Base-by-base conservation (phyloP, 2,329 filamentous ascomycete species). In the Aureobasidium sp. region DNA sequence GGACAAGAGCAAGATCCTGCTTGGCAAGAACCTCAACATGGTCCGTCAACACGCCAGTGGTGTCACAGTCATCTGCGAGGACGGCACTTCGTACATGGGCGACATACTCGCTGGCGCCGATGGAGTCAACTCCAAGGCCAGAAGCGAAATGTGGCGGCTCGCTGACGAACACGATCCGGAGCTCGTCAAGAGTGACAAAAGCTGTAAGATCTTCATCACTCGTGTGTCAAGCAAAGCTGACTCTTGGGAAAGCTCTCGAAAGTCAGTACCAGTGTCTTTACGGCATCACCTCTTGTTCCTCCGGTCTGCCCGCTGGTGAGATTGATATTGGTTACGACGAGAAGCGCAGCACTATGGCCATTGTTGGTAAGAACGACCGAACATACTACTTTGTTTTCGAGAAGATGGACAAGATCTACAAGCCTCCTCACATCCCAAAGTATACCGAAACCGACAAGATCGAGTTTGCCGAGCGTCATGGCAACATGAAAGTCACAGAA, bases 381-480 rank as follows among this genome's bases (percentile, higher is more conserved):
- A 60, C 72, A 0, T 77, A 73, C 65, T 75, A 72, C 70, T 75
- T 75, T 50, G 60, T 73, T 13, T 73, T 73, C 31, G 64, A 68
- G 25, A 68, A 68, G 50, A 61, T 72, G 1, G 64, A 68, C 1
- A 65, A 72, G 35, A 60, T 66, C 3, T 69, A 66, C 19, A 68
- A 68, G 46, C 68, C 69, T 2, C 65, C 67, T 4, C 67, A 73
- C 6, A 74, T 74, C 17, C 73, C 72, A 0, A 65, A 57, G 7
- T 75, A 68, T 63, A 69, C 69, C 2, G 66, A 67, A 31, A 66
- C 70, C 23, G 72, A 75, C 47, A 70, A 73, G 47, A 64, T 64
- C 1, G 15, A 59, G 4, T 67, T 74, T 15, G 67, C 65, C 2
- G 59, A 69, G n/a, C 59, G 68, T 42, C 57, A 71, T 21, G n/a